These are phyloP conservation scores for Prunus dulcis DNA, from an alignment of 306 rosid genomes.

Conservation along the genomic window DNA sequence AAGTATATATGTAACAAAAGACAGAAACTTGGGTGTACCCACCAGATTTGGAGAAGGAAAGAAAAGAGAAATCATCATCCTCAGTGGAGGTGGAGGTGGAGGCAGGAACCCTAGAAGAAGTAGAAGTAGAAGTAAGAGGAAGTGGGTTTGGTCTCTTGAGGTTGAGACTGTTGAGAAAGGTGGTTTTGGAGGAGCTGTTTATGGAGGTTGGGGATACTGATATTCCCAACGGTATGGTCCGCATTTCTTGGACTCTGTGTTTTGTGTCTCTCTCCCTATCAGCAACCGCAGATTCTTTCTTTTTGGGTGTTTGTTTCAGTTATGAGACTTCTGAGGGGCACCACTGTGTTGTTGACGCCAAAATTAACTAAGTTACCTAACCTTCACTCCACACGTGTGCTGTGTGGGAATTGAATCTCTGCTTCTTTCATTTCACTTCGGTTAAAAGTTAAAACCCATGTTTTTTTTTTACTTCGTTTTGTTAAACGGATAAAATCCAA, in stretches of 20 bases:
- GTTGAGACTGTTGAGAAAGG: constrained; percentile 31
- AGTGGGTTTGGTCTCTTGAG: constrained; percentile 38
- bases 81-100: constrained; percentile 28
- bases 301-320: background rate
- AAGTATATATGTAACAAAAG: background rate
- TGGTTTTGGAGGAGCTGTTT: constrained; percentile 34
- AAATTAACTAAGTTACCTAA: background rate
- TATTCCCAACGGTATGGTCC: constrained; percentile 71
- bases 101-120: constrained; percentile 35
- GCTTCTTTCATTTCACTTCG: background rate
- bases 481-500: background rate
- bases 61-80: constrained; percentile 31
- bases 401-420: background rate
- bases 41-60: constrained; percentile 67
- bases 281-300: constrained; percentile 16
- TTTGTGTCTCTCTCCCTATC: constrained; percentile 6
- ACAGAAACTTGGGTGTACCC: background rate
- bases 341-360: background rate
- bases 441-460: background rate
- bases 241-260: constrained; percentile 53
- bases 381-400: constrained; percentile 2
- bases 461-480: background rate
- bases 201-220: constrained; percentile 51
- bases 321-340: background rate
- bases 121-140: constrained; percentile 2